Conservation (phyloP, 441 rosid genomes). For the Corymbia calophylla region DNA sequence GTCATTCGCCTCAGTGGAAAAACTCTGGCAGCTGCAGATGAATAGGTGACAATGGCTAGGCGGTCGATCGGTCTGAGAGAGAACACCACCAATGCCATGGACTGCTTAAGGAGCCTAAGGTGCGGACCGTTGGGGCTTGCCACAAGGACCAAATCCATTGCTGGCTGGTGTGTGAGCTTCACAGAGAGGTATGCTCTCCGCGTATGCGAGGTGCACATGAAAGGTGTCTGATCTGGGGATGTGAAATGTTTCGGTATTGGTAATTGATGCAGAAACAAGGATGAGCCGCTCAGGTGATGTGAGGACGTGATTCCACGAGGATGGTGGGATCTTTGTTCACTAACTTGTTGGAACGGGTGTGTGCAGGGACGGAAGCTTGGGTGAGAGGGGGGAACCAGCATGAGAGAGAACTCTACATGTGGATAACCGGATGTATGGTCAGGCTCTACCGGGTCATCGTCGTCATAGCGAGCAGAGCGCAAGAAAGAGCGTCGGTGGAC, state of each 20-base stretch:
- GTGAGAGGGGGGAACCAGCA: conserved; percentile 29
- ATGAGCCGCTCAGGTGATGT: conserved; percentile 20
- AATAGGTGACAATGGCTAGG: conserved; percentile 68
- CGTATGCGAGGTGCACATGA: conserved; percentile 14
- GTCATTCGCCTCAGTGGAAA: conserved; percentile 84
- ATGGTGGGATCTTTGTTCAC: conserved; percentile 9
- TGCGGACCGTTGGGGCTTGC: conserved; percentile 86
- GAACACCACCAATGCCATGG: conserved; percentile 71
- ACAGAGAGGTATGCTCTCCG: conserved; percentile 53
- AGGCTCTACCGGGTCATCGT: conserved; percentile 72
- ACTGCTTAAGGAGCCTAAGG: conserved; percentile 68
- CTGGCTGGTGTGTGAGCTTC: conserved; percentile 40
- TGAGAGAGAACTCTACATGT: conserved; percentile 45
- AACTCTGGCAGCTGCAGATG: conserved; percentile 69
- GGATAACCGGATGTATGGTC: conserved; percentile 30
- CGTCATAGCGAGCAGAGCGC: conserved; percentile 73
- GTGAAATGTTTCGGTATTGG: not conserved
- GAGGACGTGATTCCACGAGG: conserved; percentile 1
- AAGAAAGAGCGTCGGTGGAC: conserved; percentile 68
- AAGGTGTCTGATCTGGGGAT: conserved; percentile 17
- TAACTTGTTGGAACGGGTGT: conserved; percentile 20
- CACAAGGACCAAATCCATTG: conserved; percentile 67
- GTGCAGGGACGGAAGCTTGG: conserved; percentile 19
- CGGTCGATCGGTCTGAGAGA: conserved; percentile 71
- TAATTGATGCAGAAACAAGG: conserved; percentile 22